phyloP scores from a whole-genome alignment of 805 yeast genomes.

The Isabelozyma pseudorhagii region DNA sequence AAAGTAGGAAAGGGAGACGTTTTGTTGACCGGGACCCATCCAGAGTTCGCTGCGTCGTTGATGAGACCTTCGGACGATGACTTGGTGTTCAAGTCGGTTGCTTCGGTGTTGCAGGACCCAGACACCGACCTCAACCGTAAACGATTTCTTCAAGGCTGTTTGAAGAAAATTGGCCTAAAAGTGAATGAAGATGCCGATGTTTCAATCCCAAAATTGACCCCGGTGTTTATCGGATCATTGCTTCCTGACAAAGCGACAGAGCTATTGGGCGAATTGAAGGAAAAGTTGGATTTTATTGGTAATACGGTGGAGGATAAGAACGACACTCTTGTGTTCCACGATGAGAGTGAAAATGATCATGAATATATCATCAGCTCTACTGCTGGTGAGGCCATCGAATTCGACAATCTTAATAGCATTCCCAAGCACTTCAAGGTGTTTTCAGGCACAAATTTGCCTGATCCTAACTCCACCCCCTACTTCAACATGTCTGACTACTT shows the following conservation, averaged over 20 bases:
- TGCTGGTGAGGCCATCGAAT: constrained; percentile 7
- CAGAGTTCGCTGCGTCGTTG: constrained; percentile 69
- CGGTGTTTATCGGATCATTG: constrained; percentile 52
- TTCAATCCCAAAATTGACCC: constrained; percentile 65
- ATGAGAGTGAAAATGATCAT: constrained; percentile 25
- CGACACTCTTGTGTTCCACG: constrained; percentile 55
- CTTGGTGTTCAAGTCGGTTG: constrained; percentile 26
- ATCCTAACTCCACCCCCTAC: constrained; percentile 58
- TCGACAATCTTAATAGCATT: constrained; percentile 49
- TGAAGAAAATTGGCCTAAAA: constrained; percentile 61
- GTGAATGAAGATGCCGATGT: constrained; percentile 52
- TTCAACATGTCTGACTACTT: constrained; percentile 65
- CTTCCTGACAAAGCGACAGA: constrained; percentile 25
- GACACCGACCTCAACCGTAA: constrained; percentile 47
- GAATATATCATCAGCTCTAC: constrained; percentile 8
- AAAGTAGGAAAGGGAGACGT: constrained; percentile 73
- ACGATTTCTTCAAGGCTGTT: constrained; percentile 53
- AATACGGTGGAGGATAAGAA: constrained; percentile 46
- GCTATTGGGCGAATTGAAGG: constrained; percentile 38
- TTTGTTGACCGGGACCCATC: constrained; percentile 81
- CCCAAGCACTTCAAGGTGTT: constrained; percentile 53
- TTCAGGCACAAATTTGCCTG: constrained; percentile 46
- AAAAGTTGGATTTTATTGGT: constrained; percentile 31
- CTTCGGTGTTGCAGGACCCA: constrained; percentile 21
- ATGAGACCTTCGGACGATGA: constrained; percentile 33